Base-by-base conservation (phyloP, 805 yeast species). In the Tetrapisispora iriomotensis region DNA sequence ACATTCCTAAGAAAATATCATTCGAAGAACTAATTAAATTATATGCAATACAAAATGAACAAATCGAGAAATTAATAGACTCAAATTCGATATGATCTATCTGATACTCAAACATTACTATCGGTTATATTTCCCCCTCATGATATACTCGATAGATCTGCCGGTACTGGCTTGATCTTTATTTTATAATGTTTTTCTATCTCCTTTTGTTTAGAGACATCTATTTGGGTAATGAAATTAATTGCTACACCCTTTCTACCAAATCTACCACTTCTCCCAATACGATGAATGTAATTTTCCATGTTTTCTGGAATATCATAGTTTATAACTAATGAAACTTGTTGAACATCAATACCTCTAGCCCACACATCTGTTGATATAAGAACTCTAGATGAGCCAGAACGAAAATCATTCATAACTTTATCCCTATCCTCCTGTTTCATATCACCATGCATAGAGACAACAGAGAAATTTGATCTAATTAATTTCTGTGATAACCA, bases 171-270 rank as follows among this genome's bases (percentile, higher is more conserved):
- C 51, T 77, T 84, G 47, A 90, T 86, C 68, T 81, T 83, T 39
- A 94, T 86, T 53, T 82, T 75, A 73, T 90, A 90, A 70, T 79
- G 85, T 62, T 72, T 80, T 70, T 90, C 96, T 49, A 92, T 78
- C 62, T 83, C 95, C 61, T 82, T 78, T 69, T 88, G 70, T 59
- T 73, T 73, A 48, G 74, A 71, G 48, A 72, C 72, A 61, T 90
- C 96, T 40, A 78, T 79, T 46, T 71, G 73, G 37, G 97, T 88
- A 53, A 88, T 80, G 58, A 90, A 83, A 72, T 88, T 92, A 62
- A 90, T 83, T 45, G 97, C 96, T 46, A 85, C 90, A 72, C 98
- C 98, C 70, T 88, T 90, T 66, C 98, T 78, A 62, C 98, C 98
- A 72, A 90, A 90, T 66, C 98, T 80, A 58, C 98, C 98, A 53